Evolutionary conservation across 2,329 filamentous ascomycete species (phyloP), one percentile per base, ranked within the genome.

Genomic region (Cladorrhinum sp.): DNA sequence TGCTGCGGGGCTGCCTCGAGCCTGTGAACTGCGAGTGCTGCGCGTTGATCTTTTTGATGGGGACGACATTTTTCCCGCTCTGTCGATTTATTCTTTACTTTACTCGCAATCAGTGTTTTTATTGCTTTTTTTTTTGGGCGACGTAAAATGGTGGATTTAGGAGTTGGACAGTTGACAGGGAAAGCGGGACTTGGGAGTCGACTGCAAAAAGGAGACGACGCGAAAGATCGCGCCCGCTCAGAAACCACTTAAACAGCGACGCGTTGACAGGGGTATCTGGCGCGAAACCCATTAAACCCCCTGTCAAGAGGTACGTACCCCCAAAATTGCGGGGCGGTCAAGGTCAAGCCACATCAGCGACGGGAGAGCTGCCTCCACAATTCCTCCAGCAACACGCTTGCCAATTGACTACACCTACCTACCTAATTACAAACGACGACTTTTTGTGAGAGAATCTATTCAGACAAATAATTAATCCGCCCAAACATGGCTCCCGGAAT

Each of bases 401-500:
- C 10, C 36, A 42, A 42, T n/a, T 42, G 16, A 42, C 36, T 16
- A 10, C 26, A 30, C 26, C 16, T 16, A 14, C 6, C 10, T 8
- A 42, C 36, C 36, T 3, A n/a, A 42, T 12, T 4, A 42, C 36
- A 42, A 42, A 42, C n/a, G n/a, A n/a, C n/a, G n/a, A n/a, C n/a
- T n/a, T n/a, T n/a, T n/a, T n/a, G n/a, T n/a, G n/a, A n/a, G n/a
- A n/a, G n/a, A n/a, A n/a, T 14, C 4, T 10, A 21, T 12, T 14
- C n/a, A 18, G 3, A 20, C 42, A 46, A 46, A 46, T n/a, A 46
- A 20, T 23, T 59, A 26, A 55, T 28, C 10, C 60, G 46, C 57
- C 63, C 69, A 71, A n/a, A 67, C n/a, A 92, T 92, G 89, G 84
- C 88, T 68, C 87, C 88, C 65, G 85, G 86, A 77, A 86, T 92